Base-by-base conservation (phyloP, 2,329 filamentous ascomycete species). In the Neofusicoccum kwambonambiense region DNA sequence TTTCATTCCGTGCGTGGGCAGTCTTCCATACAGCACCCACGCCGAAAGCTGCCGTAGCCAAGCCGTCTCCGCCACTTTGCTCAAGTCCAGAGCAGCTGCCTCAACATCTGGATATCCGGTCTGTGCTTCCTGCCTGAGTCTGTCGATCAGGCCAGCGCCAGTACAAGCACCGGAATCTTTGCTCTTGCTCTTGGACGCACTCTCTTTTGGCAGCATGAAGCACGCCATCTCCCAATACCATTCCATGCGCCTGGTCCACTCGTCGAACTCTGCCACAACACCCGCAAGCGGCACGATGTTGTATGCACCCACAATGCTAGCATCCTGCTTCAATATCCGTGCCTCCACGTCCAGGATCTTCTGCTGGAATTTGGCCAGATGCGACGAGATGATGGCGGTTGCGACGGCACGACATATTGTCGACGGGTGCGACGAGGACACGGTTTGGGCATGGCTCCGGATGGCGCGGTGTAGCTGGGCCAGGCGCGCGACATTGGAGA, bases 21-120 rank as follows among this genome's bases (percentile, higher is more conserved):
- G 79, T 58, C 90, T 87, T 4, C 95, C 95, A 75, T 97, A 96
- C 13, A 98, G 79, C 8, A 98, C 84, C 94, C 94, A 99, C 31
- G 91, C 90, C 3, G 92, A 91, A 11, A 96, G 84, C 73, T 97
- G 93, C 75, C 92, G 91, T 73, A 98, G 81, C 95, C 95, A 99
- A 8, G 93, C 90, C 35, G 87, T 90, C 79, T 99, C 94, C 0
- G 93, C 93, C 22, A 92, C 82, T 13, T 82, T 85, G n/a, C 92
- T 85, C 41, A 98, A 80, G 65, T 89, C 87, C 68, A 87, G 79
- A 0, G 92, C 90, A 44, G 91, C 89, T 65, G 88, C 86, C 73
- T 94, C 92, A 64, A 99, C 87, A 72, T 97, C 93, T 7, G 87
- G 82, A 76, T 96, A 98, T 13, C 95, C 95, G 6, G 94, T 98